phyloP scores from a whole-genome alignment of 345 rosid genomes.

The Acer saccharum region DNA sequence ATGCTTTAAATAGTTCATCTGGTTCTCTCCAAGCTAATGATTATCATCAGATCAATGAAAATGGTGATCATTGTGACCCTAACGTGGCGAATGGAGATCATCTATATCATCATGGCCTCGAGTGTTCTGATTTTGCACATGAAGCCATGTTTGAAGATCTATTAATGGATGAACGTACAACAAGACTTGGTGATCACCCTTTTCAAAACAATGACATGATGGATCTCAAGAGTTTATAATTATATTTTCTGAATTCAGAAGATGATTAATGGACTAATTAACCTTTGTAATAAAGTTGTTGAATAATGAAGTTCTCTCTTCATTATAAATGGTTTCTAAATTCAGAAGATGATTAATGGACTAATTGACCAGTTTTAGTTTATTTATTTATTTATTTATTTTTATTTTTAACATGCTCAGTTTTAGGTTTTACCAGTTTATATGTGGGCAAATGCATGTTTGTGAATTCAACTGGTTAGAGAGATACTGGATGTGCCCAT shows the following conservation, averaged over 20 bases:
- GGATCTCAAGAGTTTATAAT: conserved; percentile 13
- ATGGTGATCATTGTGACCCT: conserved; percentile 1
- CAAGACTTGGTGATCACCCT: neutral
- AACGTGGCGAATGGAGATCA: neutral
- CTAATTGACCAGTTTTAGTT: no score
- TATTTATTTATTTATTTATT: no score
- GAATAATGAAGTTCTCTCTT: no score
- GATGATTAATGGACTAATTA: neutral
- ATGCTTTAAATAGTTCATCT: neutral
- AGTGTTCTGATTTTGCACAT: neutral
- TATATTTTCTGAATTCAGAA: conserved; percentile 1
- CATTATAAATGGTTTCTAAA: no score
- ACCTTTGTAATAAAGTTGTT: no score
- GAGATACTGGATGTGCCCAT: no score
- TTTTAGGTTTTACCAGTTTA: no score
- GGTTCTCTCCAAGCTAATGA: neutral
- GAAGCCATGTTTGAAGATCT: neutral
- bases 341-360: no score
- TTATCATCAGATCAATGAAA: neutral
- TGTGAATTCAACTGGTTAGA: no score
- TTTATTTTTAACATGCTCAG: no score
- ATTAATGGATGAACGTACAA: neutral
- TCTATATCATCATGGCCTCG: neutral
- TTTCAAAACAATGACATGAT: conserved; percentile 1
- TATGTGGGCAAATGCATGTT: no score